Base-by-base conservation (phyloP, 306 rosid genomes). In the Cicer cuneatum region DNA sequence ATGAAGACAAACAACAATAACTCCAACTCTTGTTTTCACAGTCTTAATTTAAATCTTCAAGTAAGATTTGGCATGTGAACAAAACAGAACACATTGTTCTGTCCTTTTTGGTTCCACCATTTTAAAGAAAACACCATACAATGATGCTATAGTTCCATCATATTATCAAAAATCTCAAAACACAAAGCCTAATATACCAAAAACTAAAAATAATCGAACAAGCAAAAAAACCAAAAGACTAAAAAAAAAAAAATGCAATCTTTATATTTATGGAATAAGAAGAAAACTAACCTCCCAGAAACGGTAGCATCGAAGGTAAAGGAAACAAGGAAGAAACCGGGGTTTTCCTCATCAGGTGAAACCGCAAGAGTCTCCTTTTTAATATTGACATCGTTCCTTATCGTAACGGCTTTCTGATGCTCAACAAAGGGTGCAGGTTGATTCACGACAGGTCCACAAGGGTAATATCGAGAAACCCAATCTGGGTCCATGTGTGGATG, bases 401-500 rank as follows among this genome's bases (percentile, higher is more conserved):
- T 95, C n/a, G 96, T 92, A 67, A 86, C 97, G 38, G 97, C 98
- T 80, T 95, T 92, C 93, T 92, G 97, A 6, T 95, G 93, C 86
- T 95, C 99, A 39, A 95, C 90, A 46, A 78, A 87, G 1, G 97
- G 97, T 18, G 85, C 24, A 51, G 78, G 96, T 1, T 75, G 82
- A 35, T 78, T 69, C 87, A 86, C 63, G 4, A 76, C 67, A 5
- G 92, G 86, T 6, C 87, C 90, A 48, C 81, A 83, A 29, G 89
- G 90, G 81, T 87, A 85, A 69, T 85, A 75, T 14, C 87, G 89
- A 7, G 82, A 87, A 47, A 73, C 76, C 96, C 95, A 86, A 18
- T 71, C 54, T 0, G 78, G 75, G 21, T 71, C 69, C 68, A 66
- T 70, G 11, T 71, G 82, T 0, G 66, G 79, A 64, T 24, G 77